Evolutionary conservation across 1,139 yeast species (phyloP), one percentile per base, ranked within the genome.

Genomic region (Scheffersomyces cryptocercus): DNA sequence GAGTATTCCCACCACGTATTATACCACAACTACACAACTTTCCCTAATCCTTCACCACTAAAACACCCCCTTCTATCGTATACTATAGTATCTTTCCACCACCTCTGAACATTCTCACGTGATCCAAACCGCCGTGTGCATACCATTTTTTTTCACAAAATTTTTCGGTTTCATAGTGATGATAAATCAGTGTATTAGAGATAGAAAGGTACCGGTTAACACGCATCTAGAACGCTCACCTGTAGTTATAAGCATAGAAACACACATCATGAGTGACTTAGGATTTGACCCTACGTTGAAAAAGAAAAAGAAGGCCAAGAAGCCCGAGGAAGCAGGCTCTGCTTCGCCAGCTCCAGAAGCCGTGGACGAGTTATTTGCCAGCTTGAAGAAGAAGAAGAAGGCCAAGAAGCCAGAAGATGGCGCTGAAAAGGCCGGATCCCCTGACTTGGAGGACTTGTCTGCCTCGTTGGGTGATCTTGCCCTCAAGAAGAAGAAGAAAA

Each of bases 291-390:
- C 89, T 47, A 67, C 82, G 35, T 73, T 84, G 62, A 88, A 88
- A 78, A 88, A 88, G 79, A 89, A 89, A 83, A 88, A 88, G 90
- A 85, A 86, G 82, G 61, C 71, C 52, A 65, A 70, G 56, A 77
- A 74, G 70, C 59, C 58, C 52, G 61, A 63, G 15, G 79, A 70
- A 37, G 75, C 70, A 39, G 54, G 62, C 55, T 65, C 65, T 49
- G 59, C 65, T 14, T 73, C 73, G 16, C 76, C 58, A 49, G 61
- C 61, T 32, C 57, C 65, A 38, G 67, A 60, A 28, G 45, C 42
- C 32, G 62, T 65, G 41, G 83, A 79, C 48, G 84, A 78, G 49
- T 66, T 79, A 67, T 78, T 80, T 48, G 62, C 81, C 26, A 81
- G 82, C 7, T 72, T 71, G 65, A 81, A 73, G 65, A 77, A 73